These are phyloP conservation scores for Xylariaceae sp. DNA, from an alignment of 2,329 filamentous ascomycete genomes.

Conservation along the genomic window DNA sequence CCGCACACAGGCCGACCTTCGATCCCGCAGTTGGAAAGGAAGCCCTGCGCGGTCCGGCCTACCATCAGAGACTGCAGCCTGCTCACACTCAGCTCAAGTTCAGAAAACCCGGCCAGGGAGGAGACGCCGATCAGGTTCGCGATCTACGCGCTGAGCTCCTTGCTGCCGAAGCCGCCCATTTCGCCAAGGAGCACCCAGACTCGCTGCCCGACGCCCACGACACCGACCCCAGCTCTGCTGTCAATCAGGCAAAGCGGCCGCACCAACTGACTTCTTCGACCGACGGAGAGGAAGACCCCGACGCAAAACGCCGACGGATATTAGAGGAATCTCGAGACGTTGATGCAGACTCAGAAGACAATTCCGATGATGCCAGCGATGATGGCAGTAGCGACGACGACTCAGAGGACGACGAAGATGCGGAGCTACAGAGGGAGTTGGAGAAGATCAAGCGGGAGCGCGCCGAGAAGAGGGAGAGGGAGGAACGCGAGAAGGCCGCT, in stretches of 20 bases:
- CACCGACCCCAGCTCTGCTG: slow-evolving; percentile 32
- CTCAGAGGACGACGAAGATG: slow-evolving; percentile 72
- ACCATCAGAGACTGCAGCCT: slow-evolving; percentile 92
- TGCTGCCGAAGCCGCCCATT: slow-evolving; percentile 82
- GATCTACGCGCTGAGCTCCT: slow-evolving; percentile 89
- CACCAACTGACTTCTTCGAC: slow-evolving; percentile 48
- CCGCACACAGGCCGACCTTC: slow-evolving; percentile 83
- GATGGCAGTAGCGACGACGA: slow-evolving; percentile 41
- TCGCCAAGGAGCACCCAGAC: slow-evolving; percentile 74
- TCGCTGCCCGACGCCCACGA: slow-evolving; percentile 39
- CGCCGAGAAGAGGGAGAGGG: slow-evolving; percentile 73
- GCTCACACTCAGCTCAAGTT: slow-evolving; percentile 92
- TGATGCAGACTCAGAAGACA: slow-evolving; percentile 71
- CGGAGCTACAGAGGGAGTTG: slow-evolving; percentile 85
- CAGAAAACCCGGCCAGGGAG: slow-evolving; percentile 84
- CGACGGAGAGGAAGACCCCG: slow-evolving; percentile 61
- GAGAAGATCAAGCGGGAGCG: slow-evolving; percentile 90
- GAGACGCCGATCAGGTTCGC: slow-evolving; percentile 67
- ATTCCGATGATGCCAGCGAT: slow-evolving; percentile 48
- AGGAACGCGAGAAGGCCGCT: slow-evolving; percentile 76
- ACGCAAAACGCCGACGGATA: slow-evolving; percentile 80
- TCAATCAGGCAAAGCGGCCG: slow-evolving; percentile 58
- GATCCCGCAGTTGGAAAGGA: slow-evolving; percentile 95
- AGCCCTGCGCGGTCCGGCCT: slow-evolving; percentile 85
- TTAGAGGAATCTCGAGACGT: slow-evolving; percentile 84